Evolutionary conservation across 2,329 filamentous ascomycete genomes (phyloP).

Genomic region (Cercospora sesami): DNA sequence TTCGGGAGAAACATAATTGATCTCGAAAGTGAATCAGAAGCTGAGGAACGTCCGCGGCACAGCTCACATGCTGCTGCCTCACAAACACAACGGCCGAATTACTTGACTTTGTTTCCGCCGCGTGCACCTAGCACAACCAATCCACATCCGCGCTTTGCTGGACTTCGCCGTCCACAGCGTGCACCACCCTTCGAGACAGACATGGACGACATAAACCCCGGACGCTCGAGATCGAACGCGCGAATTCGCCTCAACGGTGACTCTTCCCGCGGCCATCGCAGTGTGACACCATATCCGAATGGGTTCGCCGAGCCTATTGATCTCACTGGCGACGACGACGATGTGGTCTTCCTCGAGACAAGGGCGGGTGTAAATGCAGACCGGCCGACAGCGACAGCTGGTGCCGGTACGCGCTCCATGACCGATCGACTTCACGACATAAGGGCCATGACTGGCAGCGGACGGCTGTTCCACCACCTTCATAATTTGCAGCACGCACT

Average conservation of each 20-base stretch:
- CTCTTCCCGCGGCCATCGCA: constrained; percentile 19
- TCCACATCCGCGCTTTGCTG: constrained; percentile 23
- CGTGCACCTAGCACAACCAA: constrained; percentile 6
- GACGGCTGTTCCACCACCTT: constrained; percentile 3
- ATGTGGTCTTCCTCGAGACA: constrained; percentile 34
- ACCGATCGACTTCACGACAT: constrained; percentile 9
- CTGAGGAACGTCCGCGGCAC: constrained; percentile 7
- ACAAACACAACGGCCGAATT: constrained; percentile 16
- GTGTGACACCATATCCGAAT: constrained; percentile 30
- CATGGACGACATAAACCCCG: constrained; percentile 42
- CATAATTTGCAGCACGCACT: background rate
- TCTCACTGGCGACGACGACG: constrained; percentile 38
- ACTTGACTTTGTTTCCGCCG: constrained; percentile 16
- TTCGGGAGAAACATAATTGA: constrained; percentile 48
- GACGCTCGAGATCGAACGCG: constrained; percentile 34
- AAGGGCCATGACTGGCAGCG: background rate
- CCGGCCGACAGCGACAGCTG: constrained; percentile 29
- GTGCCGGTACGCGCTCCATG: constrained; percentile 27
- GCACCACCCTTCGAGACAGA: background rate
- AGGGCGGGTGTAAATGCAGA: constrained; percentile 29
- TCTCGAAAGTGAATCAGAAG: constrained; percentile 31
- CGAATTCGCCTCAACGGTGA: constrained; percentile 18
- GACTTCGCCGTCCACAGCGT: constrained; percentile 22
- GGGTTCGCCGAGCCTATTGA: constrained; percentile 34
- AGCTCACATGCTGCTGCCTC: constrained; percentile 11